A percentile compares a stretch with the other conserved stretches of the same genome.
Conservation (phyloP, 805 yeast species). For the Helenozyma rhizophorensis region DNA sequence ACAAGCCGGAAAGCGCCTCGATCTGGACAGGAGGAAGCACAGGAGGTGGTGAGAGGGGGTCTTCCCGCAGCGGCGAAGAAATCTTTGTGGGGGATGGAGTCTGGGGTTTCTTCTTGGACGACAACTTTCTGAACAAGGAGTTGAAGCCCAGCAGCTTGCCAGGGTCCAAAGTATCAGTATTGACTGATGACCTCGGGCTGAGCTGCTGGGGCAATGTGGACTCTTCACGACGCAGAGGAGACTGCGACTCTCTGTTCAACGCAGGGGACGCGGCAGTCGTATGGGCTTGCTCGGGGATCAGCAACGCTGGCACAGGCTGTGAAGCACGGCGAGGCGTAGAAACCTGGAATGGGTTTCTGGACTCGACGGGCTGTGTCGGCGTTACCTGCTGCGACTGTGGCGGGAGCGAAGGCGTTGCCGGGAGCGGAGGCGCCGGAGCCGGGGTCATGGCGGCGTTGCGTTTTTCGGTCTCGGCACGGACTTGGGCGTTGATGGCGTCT, state of each 20-base stretch:
- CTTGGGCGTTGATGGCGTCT: constrained; percentile 33
- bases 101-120: constrained; percentile 22
- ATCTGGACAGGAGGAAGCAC: constrained; percentile 6
- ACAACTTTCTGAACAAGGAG: constrained; percentile 33
- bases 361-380: no score
- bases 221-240: constrained; percentile 9
- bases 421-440: not conserved
- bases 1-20: constrained; percentile 6
- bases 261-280: constrained; percentile 8
- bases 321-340: no score
- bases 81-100: constrained; percentile 12
- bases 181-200: constrained; percentile 20
- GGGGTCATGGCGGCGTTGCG: not conserved
- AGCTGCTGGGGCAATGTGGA: constrained; percentile 26
- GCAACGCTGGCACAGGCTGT: constrained; percentile 2
- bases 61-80: constrained; percentile 2
- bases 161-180: constrained; percentile 31
- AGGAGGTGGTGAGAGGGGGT: not conserved
- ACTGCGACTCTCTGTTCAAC: constrained; percentile 10
- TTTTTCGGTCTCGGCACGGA: constrained; percentile 7
- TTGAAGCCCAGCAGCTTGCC: constrained; percentile 27
- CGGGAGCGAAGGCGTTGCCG: constrained; percentile 1
- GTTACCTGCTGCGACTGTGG: no score
- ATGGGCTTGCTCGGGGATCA: not conserved
- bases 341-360: no score